Conservation (phyloP, 2,329 filamentous ascomycete species). For the Nemania sp. region DNA sequence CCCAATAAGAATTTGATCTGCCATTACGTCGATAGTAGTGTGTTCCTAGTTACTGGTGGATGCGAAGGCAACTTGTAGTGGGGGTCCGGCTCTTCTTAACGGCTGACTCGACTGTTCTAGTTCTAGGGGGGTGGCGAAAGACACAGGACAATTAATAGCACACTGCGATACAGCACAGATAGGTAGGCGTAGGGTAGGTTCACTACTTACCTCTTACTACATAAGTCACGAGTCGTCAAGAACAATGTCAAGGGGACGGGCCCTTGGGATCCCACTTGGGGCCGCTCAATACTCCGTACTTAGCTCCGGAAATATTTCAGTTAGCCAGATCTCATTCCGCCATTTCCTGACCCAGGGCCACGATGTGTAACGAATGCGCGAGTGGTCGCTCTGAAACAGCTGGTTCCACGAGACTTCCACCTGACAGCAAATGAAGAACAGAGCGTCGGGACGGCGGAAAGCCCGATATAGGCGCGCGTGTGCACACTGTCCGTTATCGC, state of each 20-base stretch:
- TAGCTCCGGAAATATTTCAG: slow-evolving; percentile 9
- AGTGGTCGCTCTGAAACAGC: no score
- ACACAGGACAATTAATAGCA: no score
- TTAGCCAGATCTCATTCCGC: slow-evolving; percentile 12
- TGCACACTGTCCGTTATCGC: slow-evolving; percentile 27
- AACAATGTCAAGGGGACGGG: background rate
- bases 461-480: background rate
- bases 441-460: background rate
- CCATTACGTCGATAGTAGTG: background rate
- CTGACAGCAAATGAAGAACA: no score
- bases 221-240: background rate
- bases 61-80: slow-evolving; percentile 1
- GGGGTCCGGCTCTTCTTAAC: slow-evolving; percentile 1
- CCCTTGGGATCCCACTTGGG: no score
- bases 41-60: background rate
- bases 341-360: slow-evolving; percentile 20
- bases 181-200: no score
- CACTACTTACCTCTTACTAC: background rate
- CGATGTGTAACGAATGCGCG: slow-evolving; percentile 6
- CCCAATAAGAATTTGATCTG: no score
- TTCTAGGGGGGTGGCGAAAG: slow-evolving; percentile 4
- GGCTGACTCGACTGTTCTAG: slow-evolving; percentile 13
- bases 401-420: no score
- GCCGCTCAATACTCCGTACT: no score
- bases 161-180: no score